phyloP scores from a whole-genome alignment of 768 basidiomycete genomes.

The Astraeus odoratus region DNA sequence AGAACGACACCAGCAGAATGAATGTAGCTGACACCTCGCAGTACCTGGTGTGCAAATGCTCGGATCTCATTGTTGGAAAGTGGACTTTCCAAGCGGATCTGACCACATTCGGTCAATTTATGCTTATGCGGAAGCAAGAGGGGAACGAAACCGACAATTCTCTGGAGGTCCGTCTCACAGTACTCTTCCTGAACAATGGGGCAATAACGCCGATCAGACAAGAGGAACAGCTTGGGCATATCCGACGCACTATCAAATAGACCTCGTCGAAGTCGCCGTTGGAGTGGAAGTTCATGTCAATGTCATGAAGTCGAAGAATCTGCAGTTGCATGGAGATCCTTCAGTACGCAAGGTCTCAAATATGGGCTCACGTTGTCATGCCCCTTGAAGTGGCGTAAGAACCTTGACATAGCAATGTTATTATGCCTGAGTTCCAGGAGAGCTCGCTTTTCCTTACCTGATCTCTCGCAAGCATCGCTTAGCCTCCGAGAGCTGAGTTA shows the following conservation, averaged over 20 bases:
- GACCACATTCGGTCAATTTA: not conserved
- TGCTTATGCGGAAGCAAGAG: not conserved
- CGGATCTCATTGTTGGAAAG: not conserved
- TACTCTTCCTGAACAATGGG: not conserved
- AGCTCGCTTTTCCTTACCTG: not conserved
- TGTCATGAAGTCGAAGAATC: not conserved
- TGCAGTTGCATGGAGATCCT: not conserved
- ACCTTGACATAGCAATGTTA: not conserved
- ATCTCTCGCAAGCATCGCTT: not conserved
- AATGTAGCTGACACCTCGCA: not conserved
- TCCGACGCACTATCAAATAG: not conserved
- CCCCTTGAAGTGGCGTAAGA: constrained; percentile 1
- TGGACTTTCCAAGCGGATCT: constrained; percentile 1
- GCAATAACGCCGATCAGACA: not conserved
- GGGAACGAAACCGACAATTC: not conserved
- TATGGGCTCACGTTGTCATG: not conserved
- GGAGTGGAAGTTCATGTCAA: not conserved
- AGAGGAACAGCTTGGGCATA: not conserved
- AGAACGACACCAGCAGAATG: not conserved
- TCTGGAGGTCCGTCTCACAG: not conserved
- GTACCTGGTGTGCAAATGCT: not conserved
- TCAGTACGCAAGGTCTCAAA: not conserved
- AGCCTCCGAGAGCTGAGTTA: not conserved
- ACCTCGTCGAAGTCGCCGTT: not conserved
- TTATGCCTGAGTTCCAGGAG: not conserved